Conservation (phyloP, 2,329 filamentous ascomycete species). For the Beauveria sp. region DNA sequence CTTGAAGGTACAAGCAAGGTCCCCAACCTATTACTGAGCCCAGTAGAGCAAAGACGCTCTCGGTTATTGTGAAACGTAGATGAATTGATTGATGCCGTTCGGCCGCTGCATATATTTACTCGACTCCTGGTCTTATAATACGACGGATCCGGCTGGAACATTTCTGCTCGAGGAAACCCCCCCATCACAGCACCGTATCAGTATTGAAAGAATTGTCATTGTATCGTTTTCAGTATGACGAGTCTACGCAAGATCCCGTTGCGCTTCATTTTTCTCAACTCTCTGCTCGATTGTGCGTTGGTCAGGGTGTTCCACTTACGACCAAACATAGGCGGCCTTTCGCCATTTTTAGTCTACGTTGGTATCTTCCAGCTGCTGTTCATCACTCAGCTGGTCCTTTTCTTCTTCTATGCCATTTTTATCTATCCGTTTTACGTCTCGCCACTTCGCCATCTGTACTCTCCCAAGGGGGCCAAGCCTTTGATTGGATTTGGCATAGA, state of each 20-base stretch:
- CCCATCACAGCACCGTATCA: neutral
- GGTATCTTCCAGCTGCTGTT: neutral
- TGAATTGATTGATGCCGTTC: neutral
- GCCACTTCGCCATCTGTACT: slow-evolving; percentile 29
- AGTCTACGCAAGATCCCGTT: neutral
- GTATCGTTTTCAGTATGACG: neutral
- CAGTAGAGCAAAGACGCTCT: neutral
- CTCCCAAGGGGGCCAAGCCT: slow-evolving; percentile 22
- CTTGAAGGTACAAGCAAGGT: neutral
- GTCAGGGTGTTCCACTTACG: neutral
- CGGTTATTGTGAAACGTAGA: neutral
- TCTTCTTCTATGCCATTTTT: slow-evolving; percentile 22
- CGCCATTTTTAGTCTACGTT: neutral
- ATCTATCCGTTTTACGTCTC: slow-evolving; percentile 31
- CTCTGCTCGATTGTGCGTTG: neutral
- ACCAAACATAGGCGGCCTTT: neutral
- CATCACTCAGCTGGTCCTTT: neutral
- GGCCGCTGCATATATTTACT: neutral
- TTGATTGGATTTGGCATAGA: neutral
- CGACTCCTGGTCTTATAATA: neutral
- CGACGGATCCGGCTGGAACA: neutral
- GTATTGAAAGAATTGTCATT: neutral
- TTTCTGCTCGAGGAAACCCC: neutral
- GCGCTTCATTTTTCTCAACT: neutral
- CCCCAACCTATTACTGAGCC: neutral